phyloP scores from a whole-genome alignment of 805 yeast species.

The Maudiozyma turicensis region DNA sequence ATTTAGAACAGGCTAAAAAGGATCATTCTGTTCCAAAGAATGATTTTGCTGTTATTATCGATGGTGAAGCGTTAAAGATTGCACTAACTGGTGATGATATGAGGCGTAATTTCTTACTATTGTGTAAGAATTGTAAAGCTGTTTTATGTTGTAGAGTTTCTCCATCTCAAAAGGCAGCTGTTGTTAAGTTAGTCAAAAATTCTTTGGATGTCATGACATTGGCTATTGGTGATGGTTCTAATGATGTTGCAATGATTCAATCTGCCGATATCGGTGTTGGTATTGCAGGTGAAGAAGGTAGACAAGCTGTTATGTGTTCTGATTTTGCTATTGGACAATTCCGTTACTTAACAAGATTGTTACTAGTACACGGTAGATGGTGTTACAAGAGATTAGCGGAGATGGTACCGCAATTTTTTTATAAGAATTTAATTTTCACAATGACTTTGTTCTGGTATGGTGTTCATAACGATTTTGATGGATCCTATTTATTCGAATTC shows the following conservation, averaged over 20 bases:
- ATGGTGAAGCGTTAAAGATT: slow-evolving; percentile 65
- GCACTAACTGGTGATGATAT: slow-evolving; percentile 38
- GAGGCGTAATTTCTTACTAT: slow-evolving; percentile 50
- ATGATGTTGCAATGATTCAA: slow-evolving; percentile 87
- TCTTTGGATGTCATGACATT: slow-evolving; percentile 72
- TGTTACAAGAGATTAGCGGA: slow-evolving; percentile 73
- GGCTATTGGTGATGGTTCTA: slow-evolving; percentile 85
- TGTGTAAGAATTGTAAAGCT: slow-evolving; percentile 74
- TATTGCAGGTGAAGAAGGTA: slow-evolving; percentile 86
- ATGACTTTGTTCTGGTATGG: slow-evolving; percentile 76
- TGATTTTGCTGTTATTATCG: slow-evolving; percentile 61
- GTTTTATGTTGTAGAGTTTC: slow-evolving; percentile 83
- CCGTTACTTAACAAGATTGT: slow-evolving; percentile 54
- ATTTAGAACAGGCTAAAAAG: slow-evolving; percentile 42
- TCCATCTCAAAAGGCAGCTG: slow-evolving; percentile 79
- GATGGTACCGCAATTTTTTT: slow-evolving; percentile 77
- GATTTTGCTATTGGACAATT: slow-evolving; percentile 86
- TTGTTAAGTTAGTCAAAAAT: slow-evolving; percentile 67
- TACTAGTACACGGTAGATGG: slow-evolving; percentile 80
- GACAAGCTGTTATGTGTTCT: slow-evolving; percentile 83
- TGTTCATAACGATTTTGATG: slow-evolving; percentile 64
- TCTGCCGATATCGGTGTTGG: slow-evolving; percentile 84
- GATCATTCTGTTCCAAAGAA: slow-evolving; percentile 65
- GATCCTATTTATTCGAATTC: slow-evolving; percentile 68
- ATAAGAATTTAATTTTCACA: slow-evolving; percentile 68